These are phyloP conservation scores for Blastobotrys serpentis DNA, from an alignment of 1,139 yeast species.

Conservation along the genomic window DNA sequence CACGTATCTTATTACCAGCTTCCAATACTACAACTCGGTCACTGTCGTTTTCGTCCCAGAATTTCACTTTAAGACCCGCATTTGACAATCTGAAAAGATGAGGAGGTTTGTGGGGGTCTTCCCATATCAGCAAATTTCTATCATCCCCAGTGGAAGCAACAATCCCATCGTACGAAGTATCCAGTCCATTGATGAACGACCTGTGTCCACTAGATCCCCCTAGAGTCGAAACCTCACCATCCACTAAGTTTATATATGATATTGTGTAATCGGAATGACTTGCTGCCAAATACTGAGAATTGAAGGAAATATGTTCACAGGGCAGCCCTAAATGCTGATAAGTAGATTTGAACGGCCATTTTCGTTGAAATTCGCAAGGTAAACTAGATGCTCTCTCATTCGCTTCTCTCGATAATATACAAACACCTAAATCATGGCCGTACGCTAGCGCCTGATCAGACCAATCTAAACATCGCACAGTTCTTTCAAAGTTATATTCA, in stretches of 20 bases:
- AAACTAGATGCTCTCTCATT: constrained; percentile 7
- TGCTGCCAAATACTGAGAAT: constrained; percentile 27
- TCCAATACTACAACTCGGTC: constrained; percentile 39
- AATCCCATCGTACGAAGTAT: constrained; percentile 35
- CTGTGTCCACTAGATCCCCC: constrained; percentile 32
- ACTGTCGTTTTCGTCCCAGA: constrained; percentile 37
- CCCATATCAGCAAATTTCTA: constrained; percentile 36
- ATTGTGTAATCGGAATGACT: constrained; percentile 31
- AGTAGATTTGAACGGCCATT: constrained; percentile 21
- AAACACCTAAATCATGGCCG: constrained; percentile 31
- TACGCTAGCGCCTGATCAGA: constrained; percentile 26
- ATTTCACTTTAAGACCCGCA: constrained; percentile 35
- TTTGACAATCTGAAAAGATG: constrained; percentile 25
- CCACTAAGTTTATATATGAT: constrained; percentile 20
- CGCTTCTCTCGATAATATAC: constrained; percentile 3
- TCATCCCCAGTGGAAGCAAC: constrained; percentile 40
- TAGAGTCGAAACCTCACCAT: constrained; percentile 18
- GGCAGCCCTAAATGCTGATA: constrained; percentile 27
- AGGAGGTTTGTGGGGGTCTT: constrained; percentile 24
- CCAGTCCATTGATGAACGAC: constrained; percentile 36
- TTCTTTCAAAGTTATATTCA: constrained; percentile 25
- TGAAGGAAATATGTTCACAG: constrained; percentile 24
- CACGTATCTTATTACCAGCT: constrained; percentile 33
- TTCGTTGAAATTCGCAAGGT: constrained; percentile 22
- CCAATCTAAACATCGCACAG: constrained; percentile 29